phyloP scores from a whole-genome alignment of 2,329 filamentous ascomycete genomes.

The Elsinoe batatas region DNA sequence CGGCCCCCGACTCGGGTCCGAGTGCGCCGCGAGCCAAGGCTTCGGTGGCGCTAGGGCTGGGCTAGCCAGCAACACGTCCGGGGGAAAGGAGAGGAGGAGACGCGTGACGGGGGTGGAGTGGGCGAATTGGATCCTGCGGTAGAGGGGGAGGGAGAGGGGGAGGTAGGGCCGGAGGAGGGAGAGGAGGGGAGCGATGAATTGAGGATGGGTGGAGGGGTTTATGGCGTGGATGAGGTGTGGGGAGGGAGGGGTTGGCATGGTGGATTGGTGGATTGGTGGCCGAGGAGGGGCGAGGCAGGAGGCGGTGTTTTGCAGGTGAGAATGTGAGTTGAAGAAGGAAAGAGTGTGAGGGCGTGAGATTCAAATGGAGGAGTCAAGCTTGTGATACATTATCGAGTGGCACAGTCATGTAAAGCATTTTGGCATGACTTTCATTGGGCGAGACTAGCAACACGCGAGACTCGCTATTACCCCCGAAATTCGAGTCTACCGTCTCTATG shows the following conservation, averaged over 20 bases:
- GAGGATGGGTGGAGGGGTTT: conserved; percentile 25
- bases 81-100: conserved; percentile 30
- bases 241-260: background rate
- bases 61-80: conserved; percentile 29
- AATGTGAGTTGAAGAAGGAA: background rate
- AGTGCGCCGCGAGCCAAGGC: conserved; percentile 46
- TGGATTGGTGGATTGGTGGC: background rate
- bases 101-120: conserved; percentile 29
- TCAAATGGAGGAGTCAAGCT: background rate
- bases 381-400: background rate
- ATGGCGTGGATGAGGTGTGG: background rate
- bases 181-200: conserved; percentile 37
- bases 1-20: conserved; percentile 50
- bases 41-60: background rate
- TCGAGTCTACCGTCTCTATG: conserved; percentile 2
- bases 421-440: background rate
- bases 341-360: background rate
- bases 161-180: conserved; percentile 41
- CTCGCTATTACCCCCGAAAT: background rate
- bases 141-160: conserved; percentile 50
- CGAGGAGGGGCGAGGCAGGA: too few species aligned
- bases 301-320: background rate
- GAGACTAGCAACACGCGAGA: background rate
- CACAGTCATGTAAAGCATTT: background rate
- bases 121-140: conserved; percentile 54